Conservation (phyloP, 345 rosid genomes). For the Passiflora organensis region DNA sequence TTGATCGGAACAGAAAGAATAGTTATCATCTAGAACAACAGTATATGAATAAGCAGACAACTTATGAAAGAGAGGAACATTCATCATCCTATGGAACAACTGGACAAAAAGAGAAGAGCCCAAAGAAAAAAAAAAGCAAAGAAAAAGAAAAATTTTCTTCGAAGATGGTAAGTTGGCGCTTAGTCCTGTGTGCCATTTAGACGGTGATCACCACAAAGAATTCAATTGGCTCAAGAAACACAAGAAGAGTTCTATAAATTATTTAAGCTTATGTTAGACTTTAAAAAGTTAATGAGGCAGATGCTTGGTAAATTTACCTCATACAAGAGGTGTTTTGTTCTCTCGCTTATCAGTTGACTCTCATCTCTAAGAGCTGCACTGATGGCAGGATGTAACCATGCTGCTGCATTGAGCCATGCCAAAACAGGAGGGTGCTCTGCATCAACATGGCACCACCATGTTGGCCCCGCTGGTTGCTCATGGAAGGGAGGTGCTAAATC, state of each 20-base stretch:
- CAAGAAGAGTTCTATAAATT: too few relatives aligned
- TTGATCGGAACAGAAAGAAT: slow-evolving; percentile 15
- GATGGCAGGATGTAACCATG: slow-evolving; percentile 97
- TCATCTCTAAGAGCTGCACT: slow-evolving; percentile 86
- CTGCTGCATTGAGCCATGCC: slow-evolving; percentile 65
- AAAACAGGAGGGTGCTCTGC: slow-evolving; percentile 56
- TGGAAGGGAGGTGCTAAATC: slow-evolving; percentile 87
- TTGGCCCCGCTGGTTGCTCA: slow-evolving; percentile 76
- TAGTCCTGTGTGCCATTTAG: slow-evolving; percentile 78
- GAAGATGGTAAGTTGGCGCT: slow-evolving; percentile 72
- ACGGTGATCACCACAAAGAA: slow-evolving; percentile 88
- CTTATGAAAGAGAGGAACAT: too few relatives aligned
- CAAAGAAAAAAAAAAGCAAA: slow-evolving; percentile 43
- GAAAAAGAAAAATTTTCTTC: slow-evolving; percentile 82
- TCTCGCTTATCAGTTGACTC: slow-evolving; percentile 77
- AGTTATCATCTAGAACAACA: not conserved
- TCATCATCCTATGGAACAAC: too few relatives aligned
- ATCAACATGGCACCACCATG: slow-evolving; percentile 92
- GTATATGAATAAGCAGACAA: too few relatives aligned
- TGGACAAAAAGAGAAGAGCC: not conserved
- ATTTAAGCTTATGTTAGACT: slow-evolving; percentile 61
- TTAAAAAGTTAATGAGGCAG: slow-evolving; percentile 27
- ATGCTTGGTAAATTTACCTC: slow-evolving; percentile 44
- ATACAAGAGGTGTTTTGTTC: slow-evolving; percentile 85
- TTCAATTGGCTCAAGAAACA: too few relatives aligned